Base-by-base conservation (phyloP, 352 stramenopile species). In the Lagenidium giganteum region DNA sequence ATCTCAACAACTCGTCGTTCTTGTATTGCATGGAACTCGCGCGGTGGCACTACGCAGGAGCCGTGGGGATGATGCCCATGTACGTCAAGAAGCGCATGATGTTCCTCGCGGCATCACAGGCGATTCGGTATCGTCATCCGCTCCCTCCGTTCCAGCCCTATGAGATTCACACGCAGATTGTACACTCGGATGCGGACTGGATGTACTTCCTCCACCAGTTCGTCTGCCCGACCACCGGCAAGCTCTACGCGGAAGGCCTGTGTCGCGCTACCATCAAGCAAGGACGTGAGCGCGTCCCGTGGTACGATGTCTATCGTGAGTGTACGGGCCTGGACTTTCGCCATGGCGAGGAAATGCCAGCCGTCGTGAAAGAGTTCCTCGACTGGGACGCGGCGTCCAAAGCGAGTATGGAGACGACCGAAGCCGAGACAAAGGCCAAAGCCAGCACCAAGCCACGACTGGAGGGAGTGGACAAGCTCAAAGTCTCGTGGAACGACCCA, bases 11-110 rank as follows among this genome's bases (percentile, higher is more conserved):
- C 46, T 52, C 81, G 12, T 73, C 70, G 5, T 91, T 76, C 40
- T 42, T 91, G 39, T 91, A 83, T 62, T 66, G 47, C 47, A 87
- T 85, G 67, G 81, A 93, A 52, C 74, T 93, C 20, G 81, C 81
- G 17, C 75, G 81, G 17, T 93, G 81, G 81, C 71, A 89, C 47
- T 71, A 86, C 35, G 68, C 59, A 22, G 22, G 27, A 71, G 44
- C 52, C 13, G 69, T 64, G 22, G 67, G 67, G 7, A 63, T 79
- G 35, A 47, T 83, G 37, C 73, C 56, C 31, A 56, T 65, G 17
- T 65, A 70, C 24, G 26, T 84, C 35, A 82, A 81, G 57, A 70
- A 84, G 39, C 55, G 55, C 8, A 71, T 67, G 41, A 56, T 75
- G 56, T 68, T 87, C 29, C 42, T 84, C 16, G 62, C 64, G 2